phyloP scores from a whole-genome alignment of 352 stramenopile genomes.

The Phytopythium cucurbitacearum region DNA sequence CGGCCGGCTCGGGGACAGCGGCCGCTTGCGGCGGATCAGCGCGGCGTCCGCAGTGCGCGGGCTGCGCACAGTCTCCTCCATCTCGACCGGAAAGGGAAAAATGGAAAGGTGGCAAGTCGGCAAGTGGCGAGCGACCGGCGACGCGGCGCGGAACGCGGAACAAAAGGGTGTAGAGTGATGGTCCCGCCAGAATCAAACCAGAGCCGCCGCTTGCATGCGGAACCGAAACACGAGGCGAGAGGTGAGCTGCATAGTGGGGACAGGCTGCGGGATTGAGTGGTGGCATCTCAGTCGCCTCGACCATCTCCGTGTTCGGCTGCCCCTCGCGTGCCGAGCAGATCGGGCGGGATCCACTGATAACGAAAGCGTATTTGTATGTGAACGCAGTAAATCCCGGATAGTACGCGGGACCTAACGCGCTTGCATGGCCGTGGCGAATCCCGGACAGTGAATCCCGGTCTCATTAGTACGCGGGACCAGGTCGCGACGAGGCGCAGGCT shows the following conservation, averaged over 20 bases:
- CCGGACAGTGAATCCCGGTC: slow-evolving; percentile 7
- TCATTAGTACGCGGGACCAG: slow-evolving; percentile 27
- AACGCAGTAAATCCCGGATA: slow-evolving; percentile 7
- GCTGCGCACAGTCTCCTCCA: slow-evolving; percentile 12
- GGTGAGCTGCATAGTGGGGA: slow-evolving; percentile 21
- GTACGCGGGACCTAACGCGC: slow-evolving; percentile 13
- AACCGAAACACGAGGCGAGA: slow-evolving; percentile 4
- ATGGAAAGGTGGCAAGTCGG: slow-evolving; percentile 10
- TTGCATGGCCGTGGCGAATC: slow-evolving; percentile 6
- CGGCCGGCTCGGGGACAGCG: slow-evolving; percentile 20
- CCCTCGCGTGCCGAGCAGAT: slow-evolving; percentile 19
- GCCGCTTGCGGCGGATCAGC: slow-evolving; percentile 42
- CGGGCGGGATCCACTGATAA: too few relatives aligned
- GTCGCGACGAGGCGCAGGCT: neutral
- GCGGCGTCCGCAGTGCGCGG: slow-evolving; percentile 14
- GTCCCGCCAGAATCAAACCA: neutral
- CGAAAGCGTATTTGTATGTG: neutral
- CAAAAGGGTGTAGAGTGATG: slow-evolving; percentile 3
- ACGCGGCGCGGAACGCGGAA: neutral
- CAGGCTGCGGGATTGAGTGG: slow-evolving; percentile 16
- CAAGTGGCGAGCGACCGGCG: slow-evolving; percentile 13
- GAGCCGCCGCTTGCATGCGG: neutral
- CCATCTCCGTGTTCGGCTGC: slow-evolving; percentile 23
- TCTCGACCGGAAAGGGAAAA: neutral
- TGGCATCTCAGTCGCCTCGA: slow-evolving; percentile 3